Conservation (phyloP, 257 asterid species). For the Ocimum tenuiflorum region DNA sequence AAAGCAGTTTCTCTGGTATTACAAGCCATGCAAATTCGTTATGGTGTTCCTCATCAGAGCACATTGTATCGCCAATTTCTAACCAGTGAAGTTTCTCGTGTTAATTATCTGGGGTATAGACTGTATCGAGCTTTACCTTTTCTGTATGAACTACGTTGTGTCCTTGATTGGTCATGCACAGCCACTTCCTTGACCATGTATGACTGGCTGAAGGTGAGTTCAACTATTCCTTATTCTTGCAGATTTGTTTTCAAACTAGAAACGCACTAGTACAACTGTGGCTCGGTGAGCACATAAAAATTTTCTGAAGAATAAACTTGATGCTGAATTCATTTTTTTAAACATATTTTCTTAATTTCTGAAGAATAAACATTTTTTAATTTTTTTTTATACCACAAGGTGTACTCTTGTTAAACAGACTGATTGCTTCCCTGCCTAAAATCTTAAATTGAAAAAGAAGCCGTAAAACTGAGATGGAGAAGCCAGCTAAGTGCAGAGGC, state of each 20-base stretch:
- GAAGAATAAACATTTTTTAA: no score
- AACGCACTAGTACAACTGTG: no score
- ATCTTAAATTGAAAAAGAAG: not conserved
- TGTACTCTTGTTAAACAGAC: not conserved
- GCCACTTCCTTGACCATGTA: conserved; percentile 91
- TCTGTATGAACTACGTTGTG: conserved; percentile 88
- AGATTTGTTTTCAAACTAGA: not conserved
- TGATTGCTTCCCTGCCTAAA: not conserved
- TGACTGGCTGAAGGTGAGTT: conserved; percentile 95
- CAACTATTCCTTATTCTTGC: not conserved
- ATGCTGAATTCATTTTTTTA: not conserved
- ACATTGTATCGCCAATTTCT: conserved; percentile 94
- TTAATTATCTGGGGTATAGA: conserved; percentile 83
- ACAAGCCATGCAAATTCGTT: conserved; percentile 92
- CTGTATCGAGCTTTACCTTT: conserved; percentile 95
- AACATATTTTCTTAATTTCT: no score
- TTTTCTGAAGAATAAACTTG: not conserved
- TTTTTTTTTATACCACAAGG: not conserved
- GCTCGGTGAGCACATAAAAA: not conserved
- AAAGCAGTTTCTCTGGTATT: conserved; percentile 77
- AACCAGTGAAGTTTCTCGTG: conserved; percentile 79
- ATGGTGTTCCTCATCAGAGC: conserved; percentile 93
- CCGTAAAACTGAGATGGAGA: no score
- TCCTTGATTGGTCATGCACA: conserved; percentile 99
- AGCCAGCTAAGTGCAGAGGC: not conserved